Evolutionary conservation across 176 grass and related monocot genomes (phyloP).

Genomic region (Musa troglodytarum): DNA sequence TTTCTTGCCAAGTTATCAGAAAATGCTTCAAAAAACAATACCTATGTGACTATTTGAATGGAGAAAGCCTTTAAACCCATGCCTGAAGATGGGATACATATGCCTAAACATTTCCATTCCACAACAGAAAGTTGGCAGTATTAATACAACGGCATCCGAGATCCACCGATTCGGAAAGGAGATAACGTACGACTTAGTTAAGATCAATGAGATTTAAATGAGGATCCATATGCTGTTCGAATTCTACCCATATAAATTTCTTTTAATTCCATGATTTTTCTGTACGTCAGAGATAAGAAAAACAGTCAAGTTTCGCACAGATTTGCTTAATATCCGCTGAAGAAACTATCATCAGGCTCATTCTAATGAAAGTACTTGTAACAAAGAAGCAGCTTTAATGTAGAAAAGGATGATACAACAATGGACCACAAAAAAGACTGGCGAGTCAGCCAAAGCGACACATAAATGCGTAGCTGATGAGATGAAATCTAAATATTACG

Average conservation of each 20-base stretch:
- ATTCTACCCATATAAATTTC: background rate
- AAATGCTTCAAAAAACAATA: background rate
- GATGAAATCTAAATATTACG: background rate
- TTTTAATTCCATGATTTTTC: background rate
- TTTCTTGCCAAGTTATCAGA: too few species aligned
- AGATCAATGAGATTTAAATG: background rate
- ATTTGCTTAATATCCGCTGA: background rate
- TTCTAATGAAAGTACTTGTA: background rate
- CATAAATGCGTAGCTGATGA: background rate
- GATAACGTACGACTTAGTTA: background rate
- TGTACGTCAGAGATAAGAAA: background rate
- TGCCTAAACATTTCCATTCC: conserved; percentile 18
- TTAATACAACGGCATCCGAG: background rate
- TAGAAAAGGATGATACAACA: background rate
- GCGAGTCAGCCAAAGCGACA: background rate
- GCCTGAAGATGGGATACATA: conserved; percentile 9
- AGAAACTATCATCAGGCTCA: background rate
- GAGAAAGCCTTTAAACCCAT: conserved; percentile 12
- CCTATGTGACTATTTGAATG: conserved; percentile 7
- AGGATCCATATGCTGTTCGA: background rate
- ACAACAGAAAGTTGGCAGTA: background rate
- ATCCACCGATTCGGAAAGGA: background rate
- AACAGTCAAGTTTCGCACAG: background rate
- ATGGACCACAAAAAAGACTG: too few species aligned
- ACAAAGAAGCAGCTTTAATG: too few species aligned